Conservation (phyloP, 495 filamentous ascomycete genomes). For the Halenospora varia region DNA sequence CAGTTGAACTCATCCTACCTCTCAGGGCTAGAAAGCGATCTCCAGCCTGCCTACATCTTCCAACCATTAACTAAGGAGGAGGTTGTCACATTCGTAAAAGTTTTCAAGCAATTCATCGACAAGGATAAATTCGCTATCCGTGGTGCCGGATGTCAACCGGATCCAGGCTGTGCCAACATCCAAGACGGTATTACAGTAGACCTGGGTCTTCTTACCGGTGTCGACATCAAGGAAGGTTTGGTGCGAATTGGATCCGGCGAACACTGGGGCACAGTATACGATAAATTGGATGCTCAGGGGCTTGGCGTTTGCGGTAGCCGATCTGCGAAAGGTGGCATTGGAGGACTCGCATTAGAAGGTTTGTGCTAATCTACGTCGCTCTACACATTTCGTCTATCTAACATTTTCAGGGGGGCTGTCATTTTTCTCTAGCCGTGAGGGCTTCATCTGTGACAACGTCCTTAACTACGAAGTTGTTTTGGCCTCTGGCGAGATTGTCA, state of each 20-base stretch:
- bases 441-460: constrained; percentile 44
- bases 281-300: constrained; percentile 31
- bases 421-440: constrained; percentile 36
- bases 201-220: constrained; percentile 24
- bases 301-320: constrained; percentile 49
- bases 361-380: neutral
- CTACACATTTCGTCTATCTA: neutral
- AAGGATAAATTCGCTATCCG: constrained; percentile 28
- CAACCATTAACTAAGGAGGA: constrained; percentile 10
- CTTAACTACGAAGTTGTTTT: constrained; percentile 43
- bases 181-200: constrained; percentile 29
- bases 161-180: constrained; percentile 26
- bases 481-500: constrained; percentile 41
- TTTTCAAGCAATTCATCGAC: neutral
- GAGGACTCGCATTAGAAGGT: constrained; percentile 48
- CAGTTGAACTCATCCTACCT: neutral
- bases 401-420: constrained; percentile 29
- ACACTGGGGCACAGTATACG: constrained; percentile 46
- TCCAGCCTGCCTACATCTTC: constrained; percentile 7
- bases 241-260: constrained; percentile 32
- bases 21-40: constrained; percentile 1
- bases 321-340: constrained; percentile 43
- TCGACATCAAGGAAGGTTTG: constrained; percentile 16
- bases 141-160: constrained; percentile 27
- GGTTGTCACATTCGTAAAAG: constrained; percentile 1